Evolutionary conservation across 1,139 yeast genomes (phyloP).

Genomic region (Saccharomycopsis phalli): DNA sequence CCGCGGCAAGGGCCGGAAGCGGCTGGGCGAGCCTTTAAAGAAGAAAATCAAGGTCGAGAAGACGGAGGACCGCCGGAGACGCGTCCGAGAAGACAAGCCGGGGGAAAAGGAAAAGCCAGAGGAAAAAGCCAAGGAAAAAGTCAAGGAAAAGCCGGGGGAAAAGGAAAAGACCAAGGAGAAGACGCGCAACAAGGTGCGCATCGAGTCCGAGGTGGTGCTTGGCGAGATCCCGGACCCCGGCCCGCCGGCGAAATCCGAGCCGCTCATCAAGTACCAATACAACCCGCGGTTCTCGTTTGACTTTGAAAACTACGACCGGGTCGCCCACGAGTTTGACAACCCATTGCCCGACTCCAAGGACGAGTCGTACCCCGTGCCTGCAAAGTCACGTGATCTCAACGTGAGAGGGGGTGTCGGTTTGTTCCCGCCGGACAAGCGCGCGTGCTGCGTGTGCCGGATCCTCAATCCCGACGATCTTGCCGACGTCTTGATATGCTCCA

Average conservation of each 20-base stretch:
- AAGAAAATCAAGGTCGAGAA: neutral
- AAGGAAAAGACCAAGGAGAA: neutral
- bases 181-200: neutral
- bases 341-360: constrained; percentile 7
- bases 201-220: neutral
- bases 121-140: neutral
- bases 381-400: constrained; percentile 10
- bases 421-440: constrained; percentile 26
- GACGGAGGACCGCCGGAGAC: neutral
- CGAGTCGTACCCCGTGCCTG: constrained; percentile 9
- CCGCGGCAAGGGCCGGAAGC: no score
- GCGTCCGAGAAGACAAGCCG: neutral
- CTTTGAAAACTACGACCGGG: constrained; percentile 16
- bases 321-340: constrained; percentile 10
- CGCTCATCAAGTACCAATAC: constrained; percentile 2
- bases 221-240: neutral
- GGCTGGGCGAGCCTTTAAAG: neutral
- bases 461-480: constrained; percentile 26
- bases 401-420: constrained; percentile 5
- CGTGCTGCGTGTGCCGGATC: constrained; percentile 53
- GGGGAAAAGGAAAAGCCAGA: neutral
- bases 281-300: constrained; percentile 12
- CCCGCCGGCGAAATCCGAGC: neutral
- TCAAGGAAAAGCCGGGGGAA: neutral
- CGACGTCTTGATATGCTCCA: constrained; percentile 46